phyloP scores from a whole-genome alignment of 208 protist genomes.

The Leishmania turanica region DNA sequence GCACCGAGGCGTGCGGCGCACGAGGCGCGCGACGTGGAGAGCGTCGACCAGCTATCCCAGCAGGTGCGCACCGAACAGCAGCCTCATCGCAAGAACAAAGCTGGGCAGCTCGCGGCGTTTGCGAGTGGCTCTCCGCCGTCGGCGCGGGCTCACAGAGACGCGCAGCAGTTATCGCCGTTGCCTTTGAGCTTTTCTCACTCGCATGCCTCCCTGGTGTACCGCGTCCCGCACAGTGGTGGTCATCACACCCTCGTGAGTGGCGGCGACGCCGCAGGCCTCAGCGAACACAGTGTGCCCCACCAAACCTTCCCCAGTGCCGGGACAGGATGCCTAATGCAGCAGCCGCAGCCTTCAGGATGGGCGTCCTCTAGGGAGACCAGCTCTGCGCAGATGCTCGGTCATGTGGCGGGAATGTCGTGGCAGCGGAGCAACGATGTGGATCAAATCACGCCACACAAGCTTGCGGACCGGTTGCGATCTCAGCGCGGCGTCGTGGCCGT shows the following conservation, averaged over 20 bases:
- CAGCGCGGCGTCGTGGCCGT: constrained; percentile 46
- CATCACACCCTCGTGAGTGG: constrained; percentile 1
- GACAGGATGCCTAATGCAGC: background rate
- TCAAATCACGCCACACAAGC: constrained; percentile 33
- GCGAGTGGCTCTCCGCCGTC: background rate
- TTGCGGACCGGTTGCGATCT: constrained; percentile 45
- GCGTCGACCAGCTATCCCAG: constrained; percentile 15
- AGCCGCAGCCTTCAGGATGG: background rate
- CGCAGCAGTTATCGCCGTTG: background rate
- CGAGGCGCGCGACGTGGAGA: constrained; percentile 21
- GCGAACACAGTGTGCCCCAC: background rate
- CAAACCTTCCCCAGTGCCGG: background rate
- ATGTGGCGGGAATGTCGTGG: constrained; percentile 25
- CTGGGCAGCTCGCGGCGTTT: background rate
- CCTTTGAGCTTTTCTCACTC: background rate
- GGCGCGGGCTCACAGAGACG: background rate
- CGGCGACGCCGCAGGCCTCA: background rate
- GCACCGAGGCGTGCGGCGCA: constrained; percentile 23
- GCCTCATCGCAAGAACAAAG: background rate
- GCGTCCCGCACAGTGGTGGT: background rate
- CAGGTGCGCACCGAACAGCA: constrained; percentile 14
- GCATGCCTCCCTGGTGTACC: background rate
- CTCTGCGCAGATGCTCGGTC: constrained; percentile 16
- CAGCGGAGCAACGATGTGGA: constrained; percentile 49
- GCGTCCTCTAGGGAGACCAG: background rate